Percentiles rank a stretch among this genome's conserved stretches.
Conservation (phyloP, 2,329 filamentous ascomycete species). For the Alternaria panax region DNA sequence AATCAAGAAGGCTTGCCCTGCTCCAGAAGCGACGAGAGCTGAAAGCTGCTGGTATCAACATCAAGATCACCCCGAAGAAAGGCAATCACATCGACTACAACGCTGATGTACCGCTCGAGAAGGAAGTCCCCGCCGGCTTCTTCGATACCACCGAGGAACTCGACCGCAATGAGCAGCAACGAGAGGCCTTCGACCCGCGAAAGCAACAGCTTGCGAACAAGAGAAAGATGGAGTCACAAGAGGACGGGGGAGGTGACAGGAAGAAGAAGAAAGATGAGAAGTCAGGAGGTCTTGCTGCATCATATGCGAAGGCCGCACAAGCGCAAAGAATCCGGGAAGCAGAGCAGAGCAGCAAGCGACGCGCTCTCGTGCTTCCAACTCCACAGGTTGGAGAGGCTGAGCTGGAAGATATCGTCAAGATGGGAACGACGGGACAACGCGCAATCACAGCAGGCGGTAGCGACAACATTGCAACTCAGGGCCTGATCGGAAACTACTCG, state of each 20-base stretch:
- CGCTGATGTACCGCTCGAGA: constrained; percentile 97
- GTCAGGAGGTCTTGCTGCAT: constrained; percentile 78
- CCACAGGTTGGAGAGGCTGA: constrained; percentile 94
- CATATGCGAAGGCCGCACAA: constrained; percentile 90
- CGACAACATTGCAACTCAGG: constrained; percentile 84
- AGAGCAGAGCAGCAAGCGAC: constrained; percentile 93
- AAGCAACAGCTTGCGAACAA: constrained; percentile 93
- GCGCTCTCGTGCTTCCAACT: constrained; percentile 79
- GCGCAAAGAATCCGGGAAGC: constrained; percentile 95
- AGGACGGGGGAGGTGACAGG: constrained; percentile 79
- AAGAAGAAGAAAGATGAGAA: constrained; percentile 85
- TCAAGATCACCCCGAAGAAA: constrained; percentile 91
- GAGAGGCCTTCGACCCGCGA: constrained; percentile 86
- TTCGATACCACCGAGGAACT: constrained; percentile 91
- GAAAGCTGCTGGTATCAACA: constrained; percentile 97
- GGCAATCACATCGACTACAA: constrained; percentile 99
- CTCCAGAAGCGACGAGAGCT: constrained; percentile 95
- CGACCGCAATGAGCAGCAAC: constrained; percentile 79
- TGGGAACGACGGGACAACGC: constrained; percentile 91
- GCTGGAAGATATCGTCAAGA: constrained; percentile 97
- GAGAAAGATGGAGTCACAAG: constrained; percentile 89
- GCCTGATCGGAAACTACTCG: constrained; percentile 86
- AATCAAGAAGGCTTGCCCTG: constrained; percentile 86
- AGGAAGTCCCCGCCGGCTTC: constrained; percentile 85
- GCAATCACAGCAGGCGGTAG: constrained; percentile 80